These are phyloP conservation scores for Elasticomyces elasticus DNA, from an alignment of 495 filamentous ascomycete species.

Conservation along the genomic window DNA sequence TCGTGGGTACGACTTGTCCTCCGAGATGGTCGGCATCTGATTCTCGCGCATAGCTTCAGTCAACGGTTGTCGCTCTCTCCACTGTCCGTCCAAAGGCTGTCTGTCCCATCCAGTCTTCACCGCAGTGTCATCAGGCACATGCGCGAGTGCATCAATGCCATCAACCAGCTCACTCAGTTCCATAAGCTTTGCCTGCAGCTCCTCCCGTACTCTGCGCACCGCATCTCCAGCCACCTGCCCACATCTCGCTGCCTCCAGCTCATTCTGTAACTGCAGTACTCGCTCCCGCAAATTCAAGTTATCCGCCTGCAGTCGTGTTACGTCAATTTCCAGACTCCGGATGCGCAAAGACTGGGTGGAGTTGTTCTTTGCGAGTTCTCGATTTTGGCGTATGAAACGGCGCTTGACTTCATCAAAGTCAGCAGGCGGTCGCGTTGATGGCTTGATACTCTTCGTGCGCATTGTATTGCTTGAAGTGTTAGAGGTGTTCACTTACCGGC, in stretches of 20 bases:
- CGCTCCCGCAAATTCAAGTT: slow-evolving; percentile 77
- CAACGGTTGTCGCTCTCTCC: slow-evolving; percentile 17
- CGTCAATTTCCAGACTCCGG: slow-evolving; percentile 74
- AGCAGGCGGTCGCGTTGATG: slow-evolving; percentile 14
- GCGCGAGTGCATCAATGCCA: slow-evolving; percentile 14
- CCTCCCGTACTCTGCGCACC: slow-evolving; percentile 27
- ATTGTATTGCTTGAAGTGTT: not conserved
- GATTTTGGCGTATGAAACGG: slow-evolving; percentile 83
- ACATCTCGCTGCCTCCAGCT: slow-evolving; percentile 36
- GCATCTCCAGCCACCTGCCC: slow-evolving; percentile 16
- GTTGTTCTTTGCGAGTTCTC: slow-evolving; percentile 81
- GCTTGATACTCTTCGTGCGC: slow-evolving; percentile 17
- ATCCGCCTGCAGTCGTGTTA: slow-evolving; percentile 70
- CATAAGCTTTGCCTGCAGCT: slow-evolving; percentile 47
- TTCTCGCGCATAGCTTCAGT: slow-evolving; percentile 20
- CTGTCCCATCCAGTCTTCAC: not conserved
- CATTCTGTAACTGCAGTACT: slow-evolving; percentile 61
- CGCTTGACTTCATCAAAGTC: slow-evolving; percentile 55
- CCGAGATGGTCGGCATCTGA: slow-evolving; percentile 64
- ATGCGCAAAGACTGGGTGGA: slow-evolving; percentile 86
- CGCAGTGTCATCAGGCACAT: not conserved
- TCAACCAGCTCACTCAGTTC: slow-evolving; percentile 48
- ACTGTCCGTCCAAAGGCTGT: slow-evolving; percentile 11
- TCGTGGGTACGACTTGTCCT: slow-evolving; percentile 69
- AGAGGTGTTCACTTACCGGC: slow-evolving; percentile 49